These are phyloP conservation scores for Phaffomyces antillensis DNA, from an alignment of 805 yeast genomes.

Conservation along the genomic window DNA sequence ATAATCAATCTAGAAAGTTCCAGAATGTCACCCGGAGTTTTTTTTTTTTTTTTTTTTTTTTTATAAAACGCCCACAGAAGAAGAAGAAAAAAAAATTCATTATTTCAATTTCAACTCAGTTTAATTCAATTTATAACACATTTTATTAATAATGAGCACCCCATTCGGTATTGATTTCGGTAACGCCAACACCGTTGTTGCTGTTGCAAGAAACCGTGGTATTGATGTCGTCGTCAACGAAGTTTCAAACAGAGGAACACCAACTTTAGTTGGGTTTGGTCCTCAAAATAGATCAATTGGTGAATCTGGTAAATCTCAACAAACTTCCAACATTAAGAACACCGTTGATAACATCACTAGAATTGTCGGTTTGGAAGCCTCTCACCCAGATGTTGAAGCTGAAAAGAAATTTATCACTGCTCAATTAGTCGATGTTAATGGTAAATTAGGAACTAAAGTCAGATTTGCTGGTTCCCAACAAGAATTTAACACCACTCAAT, in stretches of 20 bases:
- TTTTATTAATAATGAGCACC: conserved; percentile 58
- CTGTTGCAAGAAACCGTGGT: conserved; percentile 97
- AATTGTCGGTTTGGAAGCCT: conserved; percentile 68
- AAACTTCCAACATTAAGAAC: conserved; percentile 92
- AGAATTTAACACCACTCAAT: conserved; percentile 81
- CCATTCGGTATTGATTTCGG: conserved; percentile 99
- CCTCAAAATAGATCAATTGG: conserved; percentile 85
- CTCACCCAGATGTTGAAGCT: conserved; percentile 67
- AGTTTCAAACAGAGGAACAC: conserved; percentile 96
- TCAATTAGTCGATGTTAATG: conserved; percentile 65
- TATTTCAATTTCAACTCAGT: not conserved
- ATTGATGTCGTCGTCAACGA: conserved; percentile 97
- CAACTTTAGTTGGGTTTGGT: conserved; percentile 89
- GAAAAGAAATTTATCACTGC: conserved; percentile 74
- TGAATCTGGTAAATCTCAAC: conserved; percentile 93
- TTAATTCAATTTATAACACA: not conserved
- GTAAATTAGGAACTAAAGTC: conserved; percentile 79
- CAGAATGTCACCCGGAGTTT: too few relatives aligned
- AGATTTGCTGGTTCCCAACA: conserved; percentile 72
- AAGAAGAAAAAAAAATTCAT: too few relatives aligned
- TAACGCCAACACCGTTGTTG: conserved; percentile 87
- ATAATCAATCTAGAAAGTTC: too few relatives aligned
- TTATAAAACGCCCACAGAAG: too few relatives aligned
- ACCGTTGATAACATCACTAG: conserved; percentile 94
- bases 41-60: too few relatives aligned